A percentile compares a stretch with the other conserved stretches of the same genome.
phyloP scores from a whole-genome alignment of 176 grass and related monocot species.

The Phyllostachys edulis region DNA sequence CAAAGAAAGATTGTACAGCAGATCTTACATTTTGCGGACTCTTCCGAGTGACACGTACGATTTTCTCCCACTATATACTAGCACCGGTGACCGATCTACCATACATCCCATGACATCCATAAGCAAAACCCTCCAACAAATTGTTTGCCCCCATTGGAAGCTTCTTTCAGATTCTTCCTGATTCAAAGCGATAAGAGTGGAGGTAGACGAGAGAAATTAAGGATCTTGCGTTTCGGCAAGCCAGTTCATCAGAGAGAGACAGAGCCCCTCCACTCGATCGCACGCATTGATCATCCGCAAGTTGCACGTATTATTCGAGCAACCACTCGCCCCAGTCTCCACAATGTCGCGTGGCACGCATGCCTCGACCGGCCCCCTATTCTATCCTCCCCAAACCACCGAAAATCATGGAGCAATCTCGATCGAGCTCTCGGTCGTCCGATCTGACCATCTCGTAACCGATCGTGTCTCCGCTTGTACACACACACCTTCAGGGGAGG shows the following conservation, averaged over 20 bases:
- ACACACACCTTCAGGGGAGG: too few species aligned
- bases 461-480: too few species aligned
- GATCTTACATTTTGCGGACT: too few species aligned
- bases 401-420: not conserved
- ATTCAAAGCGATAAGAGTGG: too few species aligned
- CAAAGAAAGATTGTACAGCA: too few species aligned
- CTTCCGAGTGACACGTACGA: too few species aligned
- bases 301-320: not conserved
- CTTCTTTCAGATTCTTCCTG: not conserved
- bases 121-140: too few species aligned
- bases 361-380: not conserved
- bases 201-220: too few species aligned
- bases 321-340: not conserved
- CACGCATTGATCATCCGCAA: not conserved
- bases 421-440: not conserved
- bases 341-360: too few species aligned
- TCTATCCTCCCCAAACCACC: not conserved
- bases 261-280: not conserved
- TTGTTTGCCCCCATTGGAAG: not conserved
- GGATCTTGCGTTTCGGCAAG: not conserved
- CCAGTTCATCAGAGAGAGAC: not conserved
- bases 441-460: not conserved
- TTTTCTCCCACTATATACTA: too few species aligned
- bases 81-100: too few species aligned
- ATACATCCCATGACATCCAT: too few species aligned